These are phyloP conservation scores for Phytophthora pseudosyringae DNA, from an alignment of 352 stramenopile species.

Conservation along the genomic window DNA sequence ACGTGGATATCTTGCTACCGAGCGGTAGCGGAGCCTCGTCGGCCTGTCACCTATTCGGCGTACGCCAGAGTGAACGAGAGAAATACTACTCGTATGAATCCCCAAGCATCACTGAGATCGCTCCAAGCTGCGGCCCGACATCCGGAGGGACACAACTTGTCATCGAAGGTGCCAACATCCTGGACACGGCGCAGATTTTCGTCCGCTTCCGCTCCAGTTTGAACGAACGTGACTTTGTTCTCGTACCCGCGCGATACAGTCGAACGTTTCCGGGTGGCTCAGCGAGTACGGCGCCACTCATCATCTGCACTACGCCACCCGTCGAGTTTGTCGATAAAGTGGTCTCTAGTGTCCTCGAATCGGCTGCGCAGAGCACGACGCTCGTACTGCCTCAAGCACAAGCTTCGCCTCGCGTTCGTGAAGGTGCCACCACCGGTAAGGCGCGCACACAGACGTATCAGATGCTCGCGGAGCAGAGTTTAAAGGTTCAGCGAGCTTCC, in stretches of 20 bases:
- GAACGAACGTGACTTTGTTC: slow-evolving; percentile 68
- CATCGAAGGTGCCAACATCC: slow-evolving; percentile 63
- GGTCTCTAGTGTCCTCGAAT: slow-evolving; percentile 9
- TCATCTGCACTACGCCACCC: slow-evolving; percentile 64
- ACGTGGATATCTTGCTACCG: slow-evolving; percentile 58
- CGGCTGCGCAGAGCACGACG: slow-evolving; percentile 3
- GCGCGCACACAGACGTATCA: slow-evolving; percentile 59
- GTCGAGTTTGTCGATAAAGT: slow-evolving; percentile 66
- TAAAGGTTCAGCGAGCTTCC: slow-evolving; percentile 33
- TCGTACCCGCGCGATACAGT: slow-evolving; percentile 65
- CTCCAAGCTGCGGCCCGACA: slow-evolving; percentile 62
- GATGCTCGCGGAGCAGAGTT: slow-evolving; percentile 62
- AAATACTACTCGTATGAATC: slow-evolving; percentile 78
- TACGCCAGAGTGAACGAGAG: slow-evolving; percentile 55
- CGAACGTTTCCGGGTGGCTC: slow-evolving; percentile 64
- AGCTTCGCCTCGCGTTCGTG: slow-evolving; percentile 32
- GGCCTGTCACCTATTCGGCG: slow-evolving; percentile 29
- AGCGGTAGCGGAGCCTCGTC: slow-evolving; percentile 17
- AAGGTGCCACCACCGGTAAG: slow-evolving; percentile 42
- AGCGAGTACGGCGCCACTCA: slow-evolving; percentile 51
- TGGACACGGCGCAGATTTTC: slow-evolving; percentile 81
- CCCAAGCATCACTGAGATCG: slow-evolving; percentile 62
- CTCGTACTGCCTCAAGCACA: slow-evolving; percentile 14
- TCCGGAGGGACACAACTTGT: slow-evolving; percentile 63
- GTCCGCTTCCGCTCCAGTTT: slow-evolving; percentile 69